Base-by-base conservation (phyloP, 768 basidiomycete species). In the Suillus sp. region DNA sequence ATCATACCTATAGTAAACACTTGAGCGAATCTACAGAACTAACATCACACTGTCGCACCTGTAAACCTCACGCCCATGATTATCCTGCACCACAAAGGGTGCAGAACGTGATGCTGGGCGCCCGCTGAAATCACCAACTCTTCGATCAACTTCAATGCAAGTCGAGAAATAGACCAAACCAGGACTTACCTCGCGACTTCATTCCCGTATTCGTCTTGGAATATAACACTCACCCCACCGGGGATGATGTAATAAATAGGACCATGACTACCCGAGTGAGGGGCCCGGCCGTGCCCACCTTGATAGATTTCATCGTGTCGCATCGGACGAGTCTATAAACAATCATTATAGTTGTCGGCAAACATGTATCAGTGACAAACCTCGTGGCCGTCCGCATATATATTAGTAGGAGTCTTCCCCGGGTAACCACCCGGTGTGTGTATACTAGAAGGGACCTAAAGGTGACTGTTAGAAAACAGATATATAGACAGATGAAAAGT, bases 171-270 rank as follows among this genome's bases (percentile, higher is more conserved):
- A 27, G 18, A 27, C 27, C 9, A 38, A 38, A 40, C 55, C 2
- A 40, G 18, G 40, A 20, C 69, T 60, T 74, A 86, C 88, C 88
- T 84, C 3, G 84, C 83, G 30, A 89, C 84, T 68, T 87, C 86
- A 61, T 84, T 82, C 25, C 89, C 89, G 22, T 79, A 73, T 66
- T 85, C 83, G 68, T 90, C 89, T 71, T 87, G 81, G 67, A 91
- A 90, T 53, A 90, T 81, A 6, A 90, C 85, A 63, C 86, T 82
- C 64, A 85, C 77, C 25, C 87, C 89, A 20, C 79, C 80, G 42
- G 90, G 89, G 56, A 90, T 81, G 66, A 91, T 83, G 66, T 90
- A 91, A 70, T 79, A 80, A 77, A 79, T 67, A 72, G 84, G 65
- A 65, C 67, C 65, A 8, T 69, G 71, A 48, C 69, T 68, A 18